phyloP scores from a whole-genome alignment of 176 grass and related monocot species.

The Rhynchospora tenuis region DNA sequence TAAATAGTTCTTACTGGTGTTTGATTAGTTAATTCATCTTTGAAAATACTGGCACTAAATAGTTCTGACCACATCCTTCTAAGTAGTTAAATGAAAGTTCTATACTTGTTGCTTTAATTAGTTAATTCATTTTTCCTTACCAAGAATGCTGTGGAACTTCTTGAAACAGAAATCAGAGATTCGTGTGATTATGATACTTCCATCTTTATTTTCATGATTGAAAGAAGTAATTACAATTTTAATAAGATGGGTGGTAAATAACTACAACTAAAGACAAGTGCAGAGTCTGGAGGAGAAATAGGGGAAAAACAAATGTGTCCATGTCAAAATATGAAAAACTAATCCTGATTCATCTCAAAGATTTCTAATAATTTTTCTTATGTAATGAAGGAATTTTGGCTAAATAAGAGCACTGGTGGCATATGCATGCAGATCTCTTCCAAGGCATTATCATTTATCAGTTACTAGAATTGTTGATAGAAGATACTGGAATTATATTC shows the following conservation, averaged over 20 bases:
- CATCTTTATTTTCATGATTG: too few species aligned
- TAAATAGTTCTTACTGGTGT: neutral
- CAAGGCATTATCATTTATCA: constrained; percentile 62
- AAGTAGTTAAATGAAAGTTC: neutral
- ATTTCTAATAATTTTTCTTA: neutral
- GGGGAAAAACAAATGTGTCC: too few species aligned
- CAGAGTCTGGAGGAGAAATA: too few species aligned
- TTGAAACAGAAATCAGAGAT: constrained; percentile 60
- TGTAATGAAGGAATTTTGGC: constrained; percentile 71
- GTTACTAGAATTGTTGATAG: constrained; percentile 91
- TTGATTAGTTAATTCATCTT: too few species aligned
- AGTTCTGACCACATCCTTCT: neutral
- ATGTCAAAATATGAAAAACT: too few species aligned
- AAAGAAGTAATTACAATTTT: too few species aligned
- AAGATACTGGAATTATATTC: constrained; percentile 95
- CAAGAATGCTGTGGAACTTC: constrained; percentile 81
- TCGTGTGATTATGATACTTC: too few species aligned
- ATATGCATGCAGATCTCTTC: constrained; percentile 77
- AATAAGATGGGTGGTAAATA: too few species aligned
- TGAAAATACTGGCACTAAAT: too few species aligned
- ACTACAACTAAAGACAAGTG: too few species aligned
- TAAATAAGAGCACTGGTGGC: constrained; percentile 66
- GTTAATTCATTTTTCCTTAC: constrained; percentile 12
- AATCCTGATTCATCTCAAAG: neutral
- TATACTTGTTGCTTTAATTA: neutral